Conservation (phyloP, 1,284 basidiomycete species). For the Apiotrichum gamsii region DNA sequence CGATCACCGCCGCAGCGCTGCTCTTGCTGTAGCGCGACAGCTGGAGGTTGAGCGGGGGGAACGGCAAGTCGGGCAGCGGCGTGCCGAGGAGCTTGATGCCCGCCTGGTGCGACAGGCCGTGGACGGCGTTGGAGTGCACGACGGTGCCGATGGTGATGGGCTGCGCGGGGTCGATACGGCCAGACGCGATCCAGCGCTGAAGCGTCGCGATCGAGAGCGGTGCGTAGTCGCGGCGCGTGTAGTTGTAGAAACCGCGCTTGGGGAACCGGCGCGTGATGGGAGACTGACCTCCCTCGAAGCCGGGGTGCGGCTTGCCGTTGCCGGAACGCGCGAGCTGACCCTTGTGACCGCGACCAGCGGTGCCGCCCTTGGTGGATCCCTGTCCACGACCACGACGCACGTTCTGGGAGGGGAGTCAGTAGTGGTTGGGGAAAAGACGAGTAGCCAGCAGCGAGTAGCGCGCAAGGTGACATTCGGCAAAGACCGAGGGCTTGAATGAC, state of each 20-base stretch:
- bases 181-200: conserved; percentile 84
- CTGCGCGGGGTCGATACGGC: conserved; percentile 66
- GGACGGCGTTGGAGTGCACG: conserved; percentile 76
- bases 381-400: conserved; percentile 91
- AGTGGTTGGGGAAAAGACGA: too few species aligned
- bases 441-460: too few species aligned
- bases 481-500: too few species aligned
- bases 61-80: conserved; percentile 51
- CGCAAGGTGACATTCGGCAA: too few species aligned
- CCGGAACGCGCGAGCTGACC: conserved; percentile 91
- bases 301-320: conserved; percentile 72
- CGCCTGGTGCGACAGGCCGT: conserved; percentile 64
- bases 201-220: conserved; percentile 81
- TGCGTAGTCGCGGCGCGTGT: conserved; percentile 66
- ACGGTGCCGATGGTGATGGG: conserved; percentile 87
- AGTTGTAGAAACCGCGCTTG: conserved; percentile 89
- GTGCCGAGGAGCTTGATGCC: conserved; percentile 87
- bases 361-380: conserved; percentile 82
- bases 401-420: conserved; percentile 54
- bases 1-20: conserved; percentile 79
- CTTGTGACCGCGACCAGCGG: conserved; percentile 88
- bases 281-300: conserved; percentile 95
- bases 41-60: conserved; percentile 68
- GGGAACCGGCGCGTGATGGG: conserved; percentile 87
- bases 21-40: conserved; percentile 79